Evolutionary conservation across 768 basidiomycete species (phyloP).

Genomic region (Mycena galericulata): DNA sequence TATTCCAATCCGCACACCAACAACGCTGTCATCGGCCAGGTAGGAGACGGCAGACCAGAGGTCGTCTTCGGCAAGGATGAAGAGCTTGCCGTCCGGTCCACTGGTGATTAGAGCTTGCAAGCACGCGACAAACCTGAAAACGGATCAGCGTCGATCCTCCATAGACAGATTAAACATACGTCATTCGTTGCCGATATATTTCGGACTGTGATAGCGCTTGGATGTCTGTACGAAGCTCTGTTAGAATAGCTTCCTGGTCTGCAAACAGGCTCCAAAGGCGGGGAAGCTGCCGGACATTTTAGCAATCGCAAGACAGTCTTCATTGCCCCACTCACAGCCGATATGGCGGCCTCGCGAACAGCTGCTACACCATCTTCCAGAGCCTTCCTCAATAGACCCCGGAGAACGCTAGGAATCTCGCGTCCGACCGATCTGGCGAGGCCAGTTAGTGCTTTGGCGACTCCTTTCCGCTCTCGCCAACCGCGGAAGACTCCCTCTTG

Average conservation of each 20-base stretch:
- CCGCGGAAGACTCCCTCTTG: slow-evolving; percentile 65
- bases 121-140: slow-evolving; percentile 77
- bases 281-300: slow-evolving; percentile 57
- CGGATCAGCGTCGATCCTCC: slow-evolving; percentile 32
- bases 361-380: slow-evolving; percentile 86
- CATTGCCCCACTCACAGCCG: slow-evolving; percentile 61
- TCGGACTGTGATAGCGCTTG: slow-evolving; percentile 58
- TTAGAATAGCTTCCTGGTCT: slow-evolving; percentile 48
- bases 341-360: slow-evolving; percentile 82
- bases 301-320: slow-evolving; percentile 25
- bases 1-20: slow-evolving; percentile 88
- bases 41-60: slow-evolving; percentile 67
- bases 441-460: slow-evolving; percentile 66
- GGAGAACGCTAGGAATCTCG: slow-evolving; percentile 59
- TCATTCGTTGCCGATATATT: slow-evolving; percentile 73
- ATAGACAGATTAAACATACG: slow-evolving; percentile 59
- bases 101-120: slow-evolving; percentile 68
- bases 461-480: slow-evolving; percentile 87
- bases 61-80: slow-evolving; percentile 56
- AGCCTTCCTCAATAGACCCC: slow-evolving; percentile 67
- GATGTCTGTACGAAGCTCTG: slow-evolving; percentile 56
- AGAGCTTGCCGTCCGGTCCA: slow-evolving; percentile 47
- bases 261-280: slow-evolving; percentile 56
- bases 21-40: slow-evolving; percentile 74
- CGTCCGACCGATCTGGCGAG: slow-evolving; percentile 57